phyloP scores from a whole-genome alignment of 805 yeast genomes.

The Candida nitratophila region DNA sequence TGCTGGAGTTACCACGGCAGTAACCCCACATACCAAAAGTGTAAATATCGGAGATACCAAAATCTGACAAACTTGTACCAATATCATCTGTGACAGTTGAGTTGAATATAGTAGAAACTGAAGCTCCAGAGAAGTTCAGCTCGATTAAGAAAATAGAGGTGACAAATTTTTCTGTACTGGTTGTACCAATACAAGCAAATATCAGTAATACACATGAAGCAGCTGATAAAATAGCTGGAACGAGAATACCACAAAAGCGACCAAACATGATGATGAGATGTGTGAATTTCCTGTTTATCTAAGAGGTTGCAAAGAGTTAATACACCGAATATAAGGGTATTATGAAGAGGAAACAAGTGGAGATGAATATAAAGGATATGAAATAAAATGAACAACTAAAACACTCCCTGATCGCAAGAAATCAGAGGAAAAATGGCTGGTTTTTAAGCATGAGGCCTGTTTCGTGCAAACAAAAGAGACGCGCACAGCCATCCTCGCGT shows the following conservation, averaged over 20 bases:
- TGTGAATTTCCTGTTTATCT: background rate
- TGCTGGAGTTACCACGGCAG: conserved; percentile 37
- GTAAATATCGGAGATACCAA: conserved; percentile 40
- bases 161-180: conserved; percentile 33
- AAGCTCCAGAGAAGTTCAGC: conserved; percentile 31
- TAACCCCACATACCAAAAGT: conserved; percentile 60
- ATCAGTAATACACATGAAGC: conserved; percentile 40
- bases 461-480: too few relatives aligned
- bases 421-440: background rate
- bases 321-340: too few relatives aligned
- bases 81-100: background rate
- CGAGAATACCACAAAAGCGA: background rate
- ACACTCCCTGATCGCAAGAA: background rate
- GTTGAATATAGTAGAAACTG: conserved; percentile 6
- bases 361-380: background rate
- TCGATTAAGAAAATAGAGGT: conserved; percentile 41
- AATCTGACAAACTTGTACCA: conserved; percentile 8
- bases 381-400: too few relatives aligned
- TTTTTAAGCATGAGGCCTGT: too few relatives aligned
- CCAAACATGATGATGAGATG: background rate
- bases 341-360: too few relatives aligned
- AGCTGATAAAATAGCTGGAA: conserved; percentile 23
- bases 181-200: conserved; percentile 48
- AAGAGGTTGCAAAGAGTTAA: background rate
- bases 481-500: too few relatives aligned